Evolutionary conservation across 257 asterid species (phyloP).

Genomic region (Penstemon newberryi): DNA sequence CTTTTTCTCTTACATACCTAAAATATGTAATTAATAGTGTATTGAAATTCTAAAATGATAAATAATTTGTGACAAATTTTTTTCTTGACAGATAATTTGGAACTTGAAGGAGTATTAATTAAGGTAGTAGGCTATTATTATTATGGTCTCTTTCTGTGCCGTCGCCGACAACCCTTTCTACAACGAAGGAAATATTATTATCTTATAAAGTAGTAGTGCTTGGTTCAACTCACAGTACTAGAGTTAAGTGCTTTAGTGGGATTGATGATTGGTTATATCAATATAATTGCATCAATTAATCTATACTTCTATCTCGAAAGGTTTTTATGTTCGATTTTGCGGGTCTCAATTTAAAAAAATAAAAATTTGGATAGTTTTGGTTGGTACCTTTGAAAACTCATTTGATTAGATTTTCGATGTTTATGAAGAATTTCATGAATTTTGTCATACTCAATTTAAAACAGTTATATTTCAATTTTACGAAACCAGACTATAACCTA

Average conservation of each 20-base stretch:
- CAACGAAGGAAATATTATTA: background rate
- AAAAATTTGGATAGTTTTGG: background rate
- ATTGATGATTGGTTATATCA: background rate
- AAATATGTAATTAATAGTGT: too few species aligned
- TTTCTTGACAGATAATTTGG: too few species aligned
- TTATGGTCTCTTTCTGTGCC: too few species aligned
- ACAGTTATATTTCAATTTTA: background rate
- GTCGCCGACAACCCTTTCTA: too few species aligned
- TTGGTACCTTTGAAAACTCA: too few species aligned
- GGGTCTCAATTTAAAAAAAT: slow-evolving; percentile 1
- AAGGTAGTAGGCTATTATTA: too few species aligned
- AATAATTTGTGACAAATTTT: too few species aligned
- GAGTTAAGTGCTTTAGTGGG: background rate
- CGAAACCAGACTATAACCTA: background rate
- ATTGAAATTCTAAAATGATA: too few species aligned
- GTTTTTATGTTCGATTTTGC: background rate
- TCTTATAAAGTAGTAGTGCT: background rate
- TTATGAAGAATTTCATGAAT: background rate
- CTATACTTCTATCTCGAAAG: background rate
- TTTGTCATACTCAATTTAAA: too few species aligned
- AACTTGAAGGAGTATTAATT: too few species aligned
- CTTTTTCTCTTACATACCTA: too few species aligned
- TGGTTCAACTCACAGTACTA: background rate
- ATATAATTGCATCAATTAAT: background rate
- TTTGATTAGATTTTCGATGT: background rate